Evolutionary conservation across 805 yeast genomes (phyloP).

Genomic region (Cyberlindnera galapagoensis): DNA sequence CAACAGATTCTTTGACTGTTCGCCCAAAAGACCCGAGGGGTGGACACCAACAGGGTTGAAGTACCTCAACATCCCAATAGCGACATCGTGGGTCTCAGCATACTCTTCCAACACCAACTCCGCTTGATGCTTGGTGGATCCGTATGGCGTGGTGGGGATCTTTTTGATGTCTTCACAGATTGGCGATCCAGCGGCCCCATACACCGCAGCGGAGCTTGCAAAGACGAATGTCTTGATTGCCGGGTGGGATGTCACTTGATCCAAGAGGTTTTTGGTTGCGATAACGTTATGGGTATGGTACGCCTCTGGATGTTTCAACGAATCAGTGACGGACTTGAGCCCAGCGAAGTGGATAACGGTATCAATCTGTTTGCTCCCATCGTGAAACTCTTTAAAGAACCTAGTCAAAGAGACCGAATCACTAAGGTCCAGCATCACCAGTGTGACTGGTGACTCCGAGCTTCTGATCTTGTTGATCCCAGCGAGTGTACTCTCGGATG

Average conservation of each 20-base stretch:
- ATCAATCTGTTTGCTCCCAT: conserved; percentile 5
- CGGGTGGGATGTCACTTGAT: conserved; percentile 34
- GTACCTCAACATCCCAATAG: conserved; percentile 55
- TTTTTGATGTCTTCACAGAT: conserved; percentile 45
- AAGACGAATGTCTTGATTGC: conserved; percentile 52
- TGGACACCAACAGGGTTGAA: conserved; percentile 87
- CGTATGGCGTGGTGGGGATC: conserved; percentile 74
- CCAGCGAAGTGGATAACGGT: conserved; percentile 66
- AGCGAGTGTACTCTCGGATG: conserved; percentile 52
- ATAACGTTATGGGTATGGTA: conserved; percentile 64
- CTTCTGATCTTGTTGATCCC: conserved; percentile 39
- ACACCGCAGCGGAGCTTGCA: conserved; percentile 77
- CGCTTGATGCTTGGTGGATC: conserved; percentile 60
- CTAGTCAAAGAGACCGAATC: conserved; percentile 1
- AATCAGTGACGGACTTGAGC: conserved; percentile 78
- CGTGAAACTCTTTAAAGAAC: conserved; percentile 9
- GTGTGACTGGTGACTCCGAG: conserved; percentile 42
- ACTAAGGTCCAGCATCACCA: conserved; percentile 23
- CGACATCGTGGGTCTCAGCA: conserved; percentile 43
- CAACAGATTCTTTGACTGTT: conserved; percentile 73
- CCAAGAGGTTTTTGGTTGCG: conserved; percentile 56
- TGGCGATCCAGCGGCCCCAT: conserved; percentile 73
- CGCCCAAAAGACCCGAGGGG: conserved; percentile 74
- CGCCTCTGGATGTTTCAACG: conserved; percentile 55
- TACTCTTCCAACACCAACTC: conserved; percentile 37